Evolutionary conservation across 2,329 filamentous ascomycete species (phyloP), one percentile per base, ranked within the genome.

Genomic region (Lasiodiplodia citricola): DNA sequence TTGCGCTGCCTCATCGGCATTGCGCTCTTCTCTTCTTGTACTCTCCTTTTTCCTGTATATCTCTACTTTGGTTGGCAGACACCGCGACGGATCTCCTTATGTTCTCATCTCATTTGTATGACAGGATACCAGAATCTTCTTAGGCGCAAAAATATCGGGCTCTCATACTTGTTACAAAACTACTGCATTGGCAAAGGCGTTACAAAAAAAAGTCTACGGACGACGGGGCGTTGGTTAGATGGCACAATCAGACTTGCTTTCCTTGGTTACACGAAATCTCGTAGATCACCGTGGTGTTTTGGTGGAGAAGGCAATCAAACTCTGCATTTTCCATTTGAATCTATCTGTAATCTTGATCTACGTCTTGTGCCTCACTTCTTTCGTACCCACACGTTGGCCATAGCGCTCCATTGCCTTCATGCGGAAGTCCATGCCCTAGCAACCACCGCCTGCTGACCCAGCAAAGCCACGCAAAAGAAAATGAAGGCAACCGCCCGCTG

Each of bases 31-130:
- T 31, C n/a, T 21, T 38, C 25, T 51, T 18, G 31, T 13, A 18
- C 65, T 56, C 38, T 55, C 63, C 38, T 56, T 55, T 56, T 7
- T 44, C 63, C 13, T 66, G 35, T n/a, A 21, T 47, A 35, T 44
- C 5, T 21, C 37, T 16, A 18, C 57, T 31, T 31, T 25, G 7
- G 11, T 2, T 21, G 31, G 16, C n/a, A n/a, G 16, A 16, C 47
- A 64, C 41, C n/a, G 25, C 37, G 44, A 64, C 60, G 44, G 31
- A 64, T 52, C 31, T 64, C 60, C 60, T 52, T 64, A 5, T 52
- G 23, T 51, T 21, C 16, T 4, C 18, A 13, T 65, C 16, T 54
- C 63, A 51, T 66, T 56, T 66, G 63, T 66, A 16, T 47, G 37
- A 21, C 35, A 31, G 44, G 35, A 10, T 56, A 10, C 47, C 38